phyloP scores from a whole-genome alignment of 2,329 filamentous ascomycete species.

The Fusarium lyarnte region DNA sequence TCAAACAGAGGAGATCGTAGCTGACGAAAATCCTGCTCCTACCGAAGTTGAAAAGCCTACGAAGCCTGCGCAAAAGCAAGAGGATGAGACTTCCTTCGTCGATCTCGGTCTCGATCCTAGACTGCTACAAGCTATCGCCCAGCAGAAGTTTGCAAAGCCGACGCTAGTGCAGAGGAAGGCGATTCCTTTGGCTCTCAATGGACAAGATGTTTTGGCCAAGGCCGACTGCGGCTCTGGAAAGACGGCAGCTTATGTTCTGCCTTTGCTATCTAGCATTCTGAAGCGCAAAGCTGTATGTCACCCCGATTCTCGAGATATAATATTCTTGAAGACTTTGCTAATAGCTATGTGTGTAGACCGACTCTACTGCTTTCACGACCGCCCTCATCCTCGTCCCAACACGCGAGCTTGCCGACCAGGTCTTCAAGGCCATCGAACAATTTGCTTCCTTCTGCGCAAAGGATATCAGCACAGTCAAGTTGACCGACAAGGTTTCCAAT shows the following conservation, averaged over 20 bases:
- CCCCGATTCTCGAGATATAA: background rate
- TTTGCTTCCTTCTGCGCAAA: slow-evolving; percentile 87
- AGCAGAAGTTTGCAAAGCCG: slow-evolving; percentile 84
- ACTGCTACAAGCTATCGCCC: slow-evolving; percentile 84
- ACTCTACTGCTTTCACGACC: slow-evolving; percentile 66
- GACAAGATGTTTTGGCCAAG: slow-evolving; percentile 89
- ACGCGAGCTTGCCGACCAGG: slow-evolving; percentile 91
- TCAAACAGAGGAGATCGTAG: slow-evolving; percentile 60
- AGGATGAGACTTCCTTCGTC: slow-evolving; percentile 69
- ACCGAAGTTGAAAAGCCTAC: slow-evolving; percentile 40
- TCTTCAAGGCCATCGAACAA: slow-evolving; percentile 79
- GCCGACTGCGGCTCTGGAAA: slow-evolving; percentile 97
- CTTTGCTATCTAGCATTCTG: slow-evolving; percentile 85
- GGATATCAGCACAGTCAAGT: slow-evolving; percentile 82
- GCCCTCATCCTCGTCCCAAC: slow-evolving; percentile 94
- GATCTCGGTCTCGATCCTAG: slow-evolving; percentile 84
- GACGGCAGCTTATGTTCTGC: slow-evolving; percentile 94
- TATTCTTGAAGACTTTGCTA: background rate
- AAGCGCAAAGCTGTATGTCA: slow-evolving; percentile 73
- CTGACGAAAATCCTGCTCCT: slow-evolving; percentile 41
- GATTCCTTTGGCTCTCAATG: slow-evolving; percentile 87
- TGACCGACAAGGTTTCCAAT: slow-evolving; percentile 90
- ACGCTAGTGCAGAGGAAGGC: slow-evolving; percentile 89
- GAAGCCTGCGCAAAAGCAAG: slow-evolving; percentile 33
- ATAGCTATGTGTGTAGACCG: slow-evolving; percentile 50